phyloP scores from a whole-genome alignment of 257 asterid species.

The Solanum medicagineum region DNA sequence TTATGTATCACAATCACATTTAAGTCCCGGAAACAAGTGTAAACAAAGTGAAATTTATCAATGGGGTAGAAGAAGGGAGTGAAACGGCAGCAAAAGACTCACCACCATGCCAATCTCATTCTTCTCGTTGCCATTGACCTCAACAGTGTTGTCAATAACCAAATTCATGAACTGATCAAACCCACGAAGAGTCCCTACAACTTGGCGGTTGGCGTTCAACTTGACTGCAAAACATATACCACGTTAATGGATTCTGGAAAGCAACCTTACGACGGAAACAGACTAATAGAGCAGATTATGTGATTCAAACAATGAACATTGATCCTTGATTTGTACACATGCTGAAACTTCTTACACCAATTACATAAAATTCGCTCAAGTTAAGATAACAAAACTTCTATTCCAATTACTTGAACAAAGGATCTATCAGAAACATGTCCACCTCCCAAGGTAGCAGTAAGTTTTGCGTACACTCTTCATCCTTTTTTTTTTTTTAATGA shows the following conservation, averaged over 20 bases:
- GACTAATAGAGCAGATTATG: background rate
- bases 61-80: background rate
- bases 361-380: background rate
- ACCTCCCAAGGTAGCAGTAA: background rate
- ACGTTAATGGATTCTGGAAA: background rate
- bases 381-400: background rate
- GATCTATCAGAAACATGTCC: background rate
- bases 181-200: slow-evolving; percentile 86
- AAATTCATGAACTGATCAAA: slow-evolving; percentile 89
- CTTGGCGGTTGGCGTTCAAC: slow-evolving; percentile 81
- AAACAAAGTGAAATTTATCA: background rate
- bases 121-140: slow-evolving; percentile 82
- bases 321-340: background rate
- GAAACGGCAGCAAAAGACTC: slow-evolving; percentile 8
- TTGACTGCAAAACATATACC: slow-evolving; percentile 33
- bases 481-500: no score
- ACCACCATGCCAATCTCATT: slow-evolving; percentile 96
- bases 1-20: background rate
- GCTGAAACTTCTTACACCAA: background rate
- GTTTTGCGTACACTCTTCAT: background rate
- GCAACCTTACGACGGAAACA: background rate
- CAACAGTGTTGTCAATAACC: slow-evolving; percentile 77
- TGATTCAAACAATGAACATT: background rate
- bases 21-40: background rate
- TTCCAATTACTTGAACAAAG: background rate